Evolutionary conservation across 495 filamentous ascomycete species (phyloP), one percentile per base, ranked within the genome.

Genomic region (Xylaria flabelliformis): DNA sequence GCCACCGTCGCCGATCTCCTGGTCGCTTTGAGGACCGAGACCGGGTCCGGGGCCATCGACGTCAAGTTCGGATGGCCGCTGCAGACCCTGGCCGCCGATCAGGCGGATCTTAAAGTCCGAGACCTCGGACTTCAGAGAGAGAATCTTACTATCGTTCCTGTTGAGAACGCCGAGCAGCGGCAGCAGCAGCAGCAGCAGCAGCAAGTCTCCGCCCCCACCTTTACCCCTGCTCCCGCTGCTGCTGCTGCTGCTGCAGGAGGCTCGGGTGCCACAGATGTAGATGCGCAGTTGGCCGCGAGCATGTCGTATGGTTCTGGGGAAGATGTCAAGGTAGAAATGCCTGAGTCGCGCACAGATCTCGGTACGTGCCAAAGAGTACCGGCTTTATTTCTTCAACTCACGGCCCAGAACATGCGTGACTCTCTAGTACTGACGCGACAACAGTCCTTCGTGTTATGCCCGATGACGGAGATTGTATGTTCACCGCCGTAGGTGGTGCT

Each of bases 391-490:
- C 15, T 5, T 50, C 13, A n/a, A 29, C 1, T 21, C 58, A n/a
- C 17, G 8, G 32, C 3, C 19, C 4, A 21, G 58, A 21, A 26
- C 17, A 5, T 15, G 29, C 21, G 39, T 44, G n/a, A 24, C n/a
- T 4, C 10, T 32, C 61, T 65, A 19, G 59, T 51, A 41, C 39
- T 17, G 5, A 39, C 26, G 1, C 26, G 13, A 26, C 24, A 32
- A 5, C 51, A 87, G 90, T 97, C 39, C 89, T 98, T 6, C 91
- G 96, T 3, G 93, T 98, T 44, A 98, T 99, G 96, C 93, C 95
- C 12, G 96, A 98, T 77, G 96, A 99, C 79, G 98, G 98, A 80
- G 92, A 90, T 56, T 99, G 96, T 81, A 90, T 98, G 71, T 99
- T 98, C 80, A 92, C 94, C 12, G 96, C 97, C 0, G 88, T 98